phyloP scores from a whole-genome alignment of 768 basidiomycete species.

The Kwoniella mangroviensis region DNA sequence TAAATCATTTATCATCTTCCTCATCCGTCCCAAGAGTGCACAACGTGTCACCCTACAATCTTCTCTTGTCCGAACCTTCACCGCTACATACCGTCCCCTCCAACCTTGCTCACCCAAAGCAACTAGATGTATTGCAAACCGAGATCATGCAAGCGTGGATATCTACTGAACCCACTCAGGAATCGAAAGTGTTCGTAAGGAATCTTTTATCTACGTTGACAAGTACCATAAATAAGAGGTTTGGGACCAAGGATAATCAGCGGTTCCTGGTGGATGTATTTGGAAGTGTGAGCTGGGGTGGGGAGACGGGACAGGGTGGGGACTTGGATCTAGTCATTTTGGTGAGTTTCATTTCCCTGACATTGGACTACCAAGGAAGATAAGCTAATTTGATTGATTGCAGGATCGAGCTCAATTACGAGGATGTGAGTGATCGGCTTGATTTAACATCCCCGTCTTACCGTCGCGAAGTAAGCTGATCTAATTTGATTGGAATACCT shows the following conservation, averaged over 20 bases:
- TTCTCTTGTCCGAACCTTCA: slow-evolving; percentile 28
- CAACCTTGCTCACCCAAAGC: background rate
- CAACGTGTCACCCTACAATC: slow-evolving; percentile 29
- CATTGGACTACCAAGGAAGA: background rate
- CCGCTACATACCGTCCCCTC: slow-evolving; percentile 29
- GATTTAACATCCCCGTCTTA: background rate
- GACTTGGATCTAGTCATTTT: slow-evolving; percentile 55
- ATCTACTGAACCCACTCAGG: slow-evolving; percentile 31
- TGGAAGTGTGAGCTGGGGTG: slow-evolving; percentile 57
- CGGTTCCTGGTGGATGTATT: slow-evolving; percentile 55
- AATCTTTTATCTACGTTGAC: slow-evolving; percentile 27
- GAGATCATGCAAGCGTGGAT: slow-evolving; percentile 35
- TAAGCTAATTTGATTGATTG: background rate
- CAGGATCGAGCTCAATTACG: slow-evolving; percentile 45
- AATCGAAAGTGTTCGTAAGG: slow-evolving; percentile 22
- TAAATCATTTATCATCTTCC: background rate
- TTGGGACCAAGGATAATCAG: slow-evolving; percentile 12
- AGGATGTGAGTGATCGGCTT: slow-evolving; percentile 41
- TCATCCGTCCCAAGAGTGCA: background rate
- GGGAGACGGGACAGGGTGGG: slow-evolving; percentile 50
- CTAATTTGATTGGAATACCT: background rate
- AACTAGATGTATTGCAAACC: slow-evolving; percentile 28
- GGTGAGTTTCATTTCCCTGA: slow-evolving; percentile 23
- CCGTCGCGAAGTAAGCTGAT: background rate
- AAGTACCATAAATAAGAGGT: slow-evolving; percentile 27